phyloP scores from a whole-genome alignment of 495 filamentous ascomycete genomes.

The Daldinia caldariorum region DNA sequence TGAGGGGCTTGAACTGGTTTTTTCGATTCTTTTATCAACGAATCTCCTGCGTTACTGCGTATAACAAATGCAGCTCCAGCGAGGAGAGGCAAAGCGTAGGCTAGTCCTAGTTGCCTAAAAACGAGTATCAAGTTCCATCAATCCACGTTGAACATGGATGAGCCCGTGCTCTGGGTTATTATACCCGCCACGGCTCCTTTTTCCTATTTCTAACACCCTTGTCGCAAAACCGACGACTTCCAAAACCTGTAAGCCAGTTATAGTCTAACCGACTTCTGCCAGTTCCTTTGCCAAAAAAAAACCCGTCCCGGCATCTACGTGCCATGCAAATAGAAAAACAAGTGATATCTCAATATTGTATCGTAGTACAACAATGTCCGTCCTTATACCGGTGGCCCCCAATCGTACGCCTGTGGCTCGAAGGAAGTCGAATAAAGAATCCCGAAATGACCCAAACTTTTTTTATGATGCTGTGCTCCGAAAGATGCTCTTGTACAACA shows the following conservation, averaged over 20 bases:
- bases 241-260: constrained; percentile 33
- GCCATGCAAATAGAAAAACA: constrained; percentile 51
- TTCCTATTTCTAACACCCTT: constrained; percentile 40
- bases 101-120: constrained; percentile 38
- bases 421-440: constrained; percentile 49
- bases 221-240: constrained; percentile 16
- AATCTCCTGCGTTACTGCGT: constrained; percentile 30
- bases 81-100: constrained; percentile 36
- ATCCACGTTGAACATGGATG: constrained; percentile 48
- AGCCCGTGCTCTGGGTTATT: constrained; percentile 34
- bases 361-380: constrained; percentile 48
- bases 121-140: constrained; percentile 51
- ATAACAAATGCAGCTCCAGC: constrained; percentile 19
- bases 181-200: constrained; percentile 33
- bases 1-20: constrained; percentile 50
- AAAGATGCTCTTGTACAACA: constrained; percentile 64
- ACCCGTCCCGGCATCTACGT: constrained; percentile 48
- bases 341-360: constrained; percentile 51
- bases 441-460: constrained; percentile 52
- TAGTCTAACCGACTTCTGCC: constrained; percentile 40
- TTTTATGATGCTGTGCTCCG: constrained; percentile 65
- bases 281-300: constrained; percentile 39
- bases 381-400: constrained; percentile 45
- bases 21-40: constrained; percentile 42
- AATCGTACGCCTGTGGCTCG: constrained; percentile 50